Evolutionary conservation across 2,329 filamentous ascomycete genomes (phyloP), one percentile per base, ranked within the genome.

Genomic region (Aspergillaceae sp.): DNA sequence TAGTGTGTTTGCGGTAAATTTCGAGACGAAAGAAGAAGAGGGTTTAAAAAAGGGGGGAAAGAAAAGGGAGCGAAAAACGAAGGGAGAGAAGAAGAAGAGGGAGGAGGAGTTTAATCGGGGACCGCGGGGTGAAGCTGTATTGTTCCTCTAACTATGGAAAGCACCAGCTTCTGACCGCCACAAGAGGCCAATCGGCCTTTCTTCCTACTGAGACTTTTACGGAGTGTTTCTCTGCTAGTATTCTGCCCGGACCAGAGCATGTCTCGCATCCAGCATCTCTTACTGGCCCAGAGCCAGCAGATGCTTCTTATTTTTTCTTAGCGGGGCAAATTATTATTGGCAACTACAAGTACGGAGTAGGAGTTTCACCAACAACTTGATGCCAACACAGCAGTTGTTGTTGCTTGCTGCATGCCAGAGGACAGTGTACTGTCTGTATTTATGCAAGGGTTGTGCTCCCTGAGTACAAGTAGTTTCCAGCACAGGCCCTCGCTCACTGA

Each of bases 51-150:
- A 26, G 45, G n/a, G n/a, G 35, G 36, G 19, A 37, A 35, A 40
- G 41, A 42, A 33, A 37, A 41, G 42, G 11, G 42, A 30, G 36
- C 40, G 26, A 35, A 41, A 38, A 37, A 40, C n/a, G 19, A 38
- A 38, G 34, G 29, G 41, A 38, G 38, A 36, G 43, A 42, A 30
- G 37, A 40, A 34, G 32, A 48, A 40, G 41, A 49, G 36, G 47
- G 33, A 46, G 54, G 36, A 3, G 45, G 41, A 32, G 38, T 33
- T 29, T 36, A 46, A 49, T 42, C 52, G 53, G 53, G 44, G 48
- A 51, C 48, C 51, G 50, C 54, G 53, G 55, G 56, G 59, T 56
- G 57, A 58, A 55, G 52, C 52, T 61, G 48, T 38, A 8, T 19
- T 38, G 11, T 38, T 9, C 26, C 26, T 26, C 27, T 38, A 26